Evolutionary conservation across 225 moss, liverwort and hornwort species (phyloP).

Genomic region (Thuidium tamariscinum): DNA sequence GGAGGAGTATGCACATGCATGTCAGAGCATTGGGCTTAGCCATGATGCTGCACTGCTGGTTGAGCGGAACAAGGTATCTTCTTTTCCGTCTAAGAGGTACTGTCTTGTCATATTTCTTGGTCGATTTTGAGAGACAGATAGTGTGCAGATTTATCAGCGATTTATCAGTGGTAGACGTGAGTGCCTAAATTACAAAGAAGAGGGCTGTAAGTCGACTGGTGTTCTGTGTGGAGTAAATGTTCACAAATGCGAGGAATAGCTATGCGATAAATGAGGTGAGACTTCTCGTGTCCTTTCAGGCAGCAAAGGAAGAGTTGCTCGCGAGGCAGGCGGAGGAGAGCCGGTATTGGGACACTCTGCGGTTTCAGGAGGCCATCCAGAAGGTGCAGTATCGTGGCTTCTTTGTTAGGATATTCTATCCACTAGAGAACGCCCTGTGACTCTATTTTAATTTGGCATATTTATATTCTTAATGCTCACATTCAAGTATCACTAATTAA

Average conservation of each 20-base stretch:
- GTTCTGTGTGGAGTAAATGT: background rate
- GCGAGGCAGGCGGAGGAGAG: constrained; percentile 63
- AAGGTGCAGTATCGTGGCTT: constrained; percentile 36
- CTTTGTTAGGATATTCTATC: background rate
- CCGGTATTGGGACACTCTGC: constrained; percentile 63
- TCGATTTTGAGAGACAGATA: background rate
- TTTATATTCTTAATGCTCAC: background rate
- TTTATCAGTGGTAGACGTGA: background rate
- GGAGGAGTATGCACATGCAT: constrained; percentile 48
- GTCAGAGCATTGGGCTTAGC: constrained; percentile 79
- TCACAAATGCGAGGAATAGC: background rate
- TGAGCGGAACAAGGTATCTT: constrained; percentile 46
- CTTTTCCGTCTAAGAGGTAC: background rate
- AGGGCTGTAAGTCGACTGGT: background rate
- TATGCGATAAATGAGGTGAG: background rate
- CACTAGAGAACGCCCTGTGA: background rate
- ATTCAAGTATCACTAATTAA: background rate
- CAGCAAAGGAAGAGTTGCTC: constrained; percentile 45
- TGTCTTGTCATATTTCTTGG: background rate
- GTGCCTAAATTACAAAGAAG: background rate
- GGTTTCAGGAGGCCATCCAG: constrained; percentile 74
- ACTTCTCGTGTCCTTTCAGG: constrained; percentile 21
- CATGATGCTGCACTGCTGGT: constrained; percentile 68
- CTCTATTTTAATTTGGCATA: background rate
- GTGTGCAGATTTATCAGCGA: background rate